Evolutionary conservation across 2,329 filamentous ascomycete species (phyloP).

Genomic region (Lecanicillium sp.): DNA sequence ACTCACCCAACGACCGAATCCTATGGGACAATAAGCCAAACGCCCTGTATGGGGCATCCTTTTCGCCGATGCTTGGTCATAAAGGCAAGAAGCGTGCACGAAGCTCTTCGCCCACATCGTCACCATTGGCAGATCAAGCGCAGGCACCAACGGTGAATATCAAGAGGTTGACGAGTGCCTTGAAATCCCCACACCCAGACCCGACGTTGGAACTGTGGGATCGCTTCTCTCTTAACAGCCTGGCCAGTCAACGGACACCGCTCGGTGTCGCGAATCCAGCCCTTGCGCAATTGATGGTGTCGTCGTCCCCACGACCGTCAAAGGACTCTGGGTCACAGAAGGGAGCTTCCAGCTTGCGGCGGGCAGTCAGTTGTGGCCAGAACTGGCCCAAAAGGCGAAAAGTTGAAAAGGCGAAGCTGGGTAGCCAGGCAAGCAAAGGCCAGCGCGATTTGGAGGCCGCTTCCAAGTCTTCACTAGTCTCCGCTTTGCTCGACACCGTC

Average conservation of each 20-base stretch:
- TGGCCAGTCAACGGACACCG: constrained; percentile 33
- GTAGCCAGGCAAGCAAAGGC: constrained; percentile 22
- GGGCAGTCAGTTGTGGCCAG: constrained; percentile 60
- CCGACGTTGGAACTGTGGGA: constrained; percentile 72
- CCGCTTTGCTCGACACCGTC: constrained; percentile 60
- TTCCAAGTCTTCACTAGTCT: constrained; percentile 51
- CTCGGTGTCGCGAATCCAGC: constrained; percentile 45
- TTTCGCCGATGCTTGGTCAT: constrained; percentile 42
- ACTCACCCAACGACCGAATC: constrained; percentile 54
- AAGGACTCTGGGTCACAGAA: constrained; percentile 33
- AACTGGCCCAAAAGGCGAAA: constrained; percentile 67
- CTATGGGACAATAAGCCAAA: constrained; percentile 50
- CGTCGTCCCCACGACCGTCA: constrained; percentile 59
- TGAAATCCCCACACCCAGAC: constrained; percentile 63
- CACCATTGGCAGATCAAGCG: constrained; percentile 46
- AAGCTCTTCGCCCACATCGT: constrained; percentile 67
- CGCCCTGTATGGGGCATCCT: constrained; percentile 28
- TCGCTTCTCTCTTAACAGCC: constrained; percentile 51
- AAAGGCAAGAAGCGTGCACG: constrained; percentile 58
- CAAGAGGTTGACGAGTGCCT: constrained; percentile 46
- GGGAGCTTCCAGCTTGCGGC: constrained; percentile 42
- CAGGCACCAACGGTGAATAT: constrained; percentile 45
- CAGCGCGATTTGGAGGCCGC: constrained; percentile 36
- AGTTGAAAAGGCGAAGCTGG: constrained; percentile 39
- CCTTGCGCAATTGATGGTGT: constrained; percentile 59